These are phyloP conservation scores for Ustilaginoidea virens DNA, from an alignment of 2,329 filamentous ascomycete genomes.

Conservation along the genomic window DNA sequence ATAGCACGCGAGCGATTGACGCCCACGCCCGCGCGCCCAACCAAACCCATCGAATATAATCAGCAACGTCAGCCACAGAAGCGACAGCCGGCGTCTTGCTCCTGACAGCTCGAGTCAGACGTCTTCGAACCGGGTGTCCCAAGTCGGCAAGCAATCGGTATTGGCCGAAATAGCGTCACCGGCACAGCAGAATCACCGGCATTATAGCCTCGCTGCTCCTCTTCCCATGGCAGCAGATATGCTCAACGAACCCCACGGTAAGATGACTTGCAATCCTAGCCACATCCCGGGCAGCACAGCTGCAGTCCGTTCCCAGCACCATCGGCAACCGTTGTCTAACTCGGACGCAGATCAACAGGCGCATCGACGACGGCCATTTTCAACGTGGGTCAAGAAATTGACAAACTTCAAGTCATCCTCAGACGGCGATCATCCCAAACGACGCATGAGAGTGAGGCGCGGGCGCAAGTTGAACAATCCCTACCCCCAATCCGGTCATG, in stretches of 20 bases:
- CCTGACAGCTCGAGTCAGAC: no score
- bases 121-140: no score
- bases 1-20: no score
- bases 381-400: constrained; percentile 87
- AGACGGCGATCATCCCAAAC: constrained; percentile 32
- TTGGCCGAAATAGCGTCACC: no score
- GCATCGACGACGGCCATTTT: constrained; percentile 69
- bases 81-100: no score
- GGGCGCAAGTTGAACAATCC: constrained; percentile 65
- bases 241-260: constrained; percentile 5
- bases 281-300: no score
- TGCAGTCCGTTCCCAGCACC: not conserved
- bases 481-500: constrained; percentile 68
- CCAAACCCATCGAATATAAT: no score
- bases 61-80: no score
- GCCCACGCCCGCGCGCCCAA: no score
- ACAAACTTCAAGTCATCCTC: constrained; percentile 70
- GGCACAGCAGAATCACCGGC: no score
- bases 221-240: constrained; percentile 4
- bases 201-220: no score
- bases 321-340: constrained; percentile 7
- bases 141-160: no score
- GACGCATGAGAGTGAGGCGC: constrained; percentile 36
- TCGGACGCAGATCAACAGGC: constrained; percentile 42
- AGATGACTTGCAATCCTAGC: not conserved